These are phyloP conservation scores for Boletellus sp. DNA, from an alignment of 768 basidiomycete genomes.

Conservation along the genomic window DNA sequence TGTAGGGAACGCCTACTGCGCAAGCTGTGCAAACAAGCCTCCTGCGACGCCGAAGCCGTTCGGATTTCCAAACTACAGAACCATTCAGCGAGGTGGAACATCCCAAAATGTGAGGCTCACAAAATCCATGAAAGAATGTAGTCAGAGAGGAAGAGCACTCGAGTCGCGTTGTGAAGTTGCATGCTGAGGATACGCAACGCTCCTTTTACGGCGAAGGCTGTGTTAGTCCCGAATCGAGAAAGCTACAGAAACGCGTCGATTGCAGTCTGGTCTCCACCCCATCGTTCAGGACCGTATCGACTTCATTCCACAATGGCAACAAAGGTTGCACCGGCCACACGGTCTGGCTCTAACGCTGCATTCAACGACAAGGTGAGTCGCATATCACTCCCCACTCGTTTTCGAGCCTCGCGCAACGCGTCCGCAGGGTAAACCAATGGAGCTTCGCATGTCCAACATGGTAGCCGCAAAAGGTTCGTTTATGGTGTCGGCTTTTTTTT, in stretches of 20 bases:
- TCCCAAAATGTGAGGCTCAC: conserved; percentile 22
- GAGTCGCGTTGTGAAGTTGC: neutral
- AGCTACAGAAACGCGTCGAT: conserved; percentile 20
- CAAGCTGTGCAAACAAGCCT: conserved; percentile 63
- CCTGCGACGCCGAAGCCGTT: conserved; percentile 45
- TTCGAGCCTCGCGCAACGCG: conserved; percentile 24
- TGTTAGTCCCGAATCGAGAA: conserved; percentile 22
- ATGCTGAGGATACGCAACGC: conserved; percentile 27
- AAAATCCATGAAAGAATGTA: conserved; percentile 35
- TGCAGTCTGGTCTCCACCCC: neutral
- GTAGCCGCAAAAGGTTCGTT: conserved; percentile 90
- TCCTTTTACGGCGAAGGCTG: conserved; percentile 30
- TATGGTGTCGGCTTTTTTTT: neutral
- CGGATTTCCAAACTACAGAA: conserved; percentile 34
- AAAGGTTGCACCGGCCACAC: conserved; percentile 14
- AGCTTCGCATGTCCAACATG: conserved; percentile 95
- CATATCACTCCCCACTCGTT: neutral
- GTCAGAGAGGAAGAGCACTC: conserved; percentile 19
- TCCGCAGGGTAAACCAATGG: conserved; percentile 92
- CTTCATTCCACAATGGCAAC: conserved; percentile 28
- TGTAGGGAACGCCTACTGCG: conserved; percentile 42
- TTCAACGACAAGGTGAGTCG: conserved; percentile 79
- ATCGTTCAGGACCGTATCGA: conserved; percentile 5
- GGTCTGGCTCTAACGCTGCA: conserved; percentile 62
- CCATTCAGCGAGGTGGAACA: conserved; percentile 1